phyloP scores from a whole-genome alignment of 1,139 yeast genomes.

The Pichia sorboxylosa region DNA sequence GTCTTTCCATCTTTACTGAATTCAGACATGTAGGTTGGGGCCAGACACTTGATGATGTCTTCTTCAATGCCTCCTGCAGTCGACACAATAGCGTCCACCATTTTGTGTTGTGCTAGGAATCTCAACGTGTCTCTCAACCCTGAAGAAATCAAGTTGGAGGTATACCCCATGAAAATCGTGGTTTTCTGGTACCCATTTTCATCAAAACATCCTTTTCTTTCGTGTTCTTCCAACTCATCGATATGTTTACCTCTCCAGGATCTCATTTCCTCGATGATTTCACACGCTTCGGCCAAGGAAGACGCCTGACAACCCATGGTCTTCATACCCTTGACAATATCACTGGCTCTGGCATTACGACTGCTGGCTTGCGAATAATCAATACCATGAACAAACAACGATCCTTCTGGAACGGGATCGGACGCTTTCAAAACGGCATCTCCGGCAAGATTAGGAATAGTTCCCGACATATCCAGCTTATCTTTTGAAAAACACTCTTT shows the following conservation, averaged over 20 bases:
- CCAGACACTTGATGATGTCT: slow-evolving; percentile 88
- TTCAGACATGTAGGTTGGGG: slow-evolving; percentile 92
- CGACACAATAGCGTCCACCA: slow-evolving; percentile 90
- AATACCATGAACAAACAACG: slow-evolving; percentile 70
- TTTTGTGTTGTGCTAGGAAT: slow-evolving; percentile 81
- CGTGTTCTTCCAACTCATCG: slow-evolving; percentile 55
- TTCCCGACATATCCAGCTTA: slow-evolving; percentile 16
- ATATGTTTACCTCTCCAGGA: slow-evolving; percentile 76
- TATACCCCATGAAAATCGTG: slow-evolving; percentile 89
- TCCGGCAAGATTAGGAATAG: slow-evolving; percentile 53
- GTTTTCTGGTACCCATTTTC: slow-evolving; percentile 74
- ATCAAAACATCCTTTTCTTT: slow-evolving; percentile 63
- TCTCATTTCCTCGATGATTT: slow-evolving; percentile 84
- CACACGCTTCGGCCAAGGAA: slow-evolving; percentile 76
- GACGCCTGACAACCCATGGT: slow-evolving; percentile 98
- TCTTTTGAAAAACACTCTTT: slow-evolving; percentile 1
- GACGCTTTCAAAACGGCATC: slow-evolving; percentile 88
- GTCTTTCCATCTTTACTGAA: slow-evolving; percentile 69
- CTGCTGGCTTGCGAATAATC: slow-evolving; percentile 67
- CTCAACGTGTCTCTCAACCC: slow-evolving; percentile 88
- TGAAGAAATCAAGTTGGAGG: slow-evolving; percentile 91
- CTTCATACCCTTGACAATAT: slow-evolving; percentile 70
- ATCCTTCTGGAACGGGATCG: slow-evolving; percentile 72
- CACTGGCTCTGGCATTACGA: slow-evolving; percentile 62
- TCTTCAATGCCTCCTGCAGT: slow-evolving; percentile 98